phyloP scores from a whole-genome alignment of 1,139 yeast species.

The Magnusiomyces ingens region DNA sequence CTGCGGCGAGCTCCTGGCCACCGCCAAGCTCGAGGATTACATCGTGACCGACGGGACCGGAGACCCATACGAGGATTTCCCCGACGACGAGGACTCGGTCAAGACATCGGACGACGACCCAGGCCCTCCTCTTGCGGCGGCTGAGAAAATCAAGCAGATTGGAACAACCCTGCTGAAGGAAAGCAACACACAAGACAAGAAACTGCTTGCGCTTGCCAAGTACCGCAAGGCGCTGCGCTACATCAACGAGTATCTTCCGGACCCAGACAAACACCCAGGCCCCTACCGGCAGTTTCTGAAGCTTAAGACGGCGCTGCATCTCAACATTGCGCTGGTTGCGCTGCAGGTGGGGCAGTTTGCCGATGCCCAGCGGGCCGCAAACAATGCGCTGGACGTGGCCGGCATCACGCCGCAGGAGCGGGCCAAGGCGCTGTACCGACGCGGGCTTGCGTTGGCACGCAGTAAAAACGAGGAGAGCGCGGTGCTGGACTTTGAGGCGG shows the following conservation, averaged over 20 bases:
- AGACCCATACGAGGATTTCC: constrained; percentile 66
- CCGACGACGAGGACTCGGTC: constrained; percentile 56
- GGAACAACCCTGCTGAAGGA: constrained; percentile 69
- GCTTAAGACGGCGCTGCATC: constrained; percentile 53
- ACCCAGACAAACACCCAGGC: constrained; percentile 22
- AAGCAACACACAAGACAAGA: constrained; percentile 39
- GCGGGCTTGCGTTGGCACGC: constrained; percentile 66
- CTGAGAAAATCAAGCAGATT: constrained; percentile 57
- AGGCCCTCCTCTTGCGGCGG: constrained; percentile 57
- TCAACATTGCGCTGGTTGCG: constrained; percentile 70
- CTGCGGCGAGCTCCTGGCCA: constrained; percentile 59
- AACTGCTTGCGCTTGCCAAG: constrained; percentile 52
- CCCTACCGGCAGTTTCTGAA: constrained; percentile 24
- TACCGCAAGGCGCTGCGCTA: constrained; percentile 66
- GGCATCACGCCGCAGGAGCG: constrained; percentile 53
- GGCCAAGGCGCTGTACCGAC: constrained; percentile 80
- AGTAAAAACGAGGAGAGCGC: constrained; percentile 70
- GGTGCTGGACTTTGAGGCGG: constrained; percentile 55
- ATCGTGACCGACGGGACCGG: constrained; percentile 67
- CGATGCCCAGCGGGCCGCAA: constrained; percentile 52
- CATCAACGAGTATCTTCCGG: constrained; percentile 64
- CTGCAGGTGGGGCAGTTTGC: constrained; percentile 53
- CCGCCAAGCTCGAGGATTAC: constrained; percentile 5
- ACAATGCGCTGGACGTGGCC: constrained; percentile 57
- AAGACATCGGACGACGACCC: constrained; percentile 43